Percentiles rank a stretch among this genome's conserved stretches.
Evolutionary conservation across 176 grass and related monocot genomes (phyloP).

Genomic region (Ensete glaucum): DNA sequence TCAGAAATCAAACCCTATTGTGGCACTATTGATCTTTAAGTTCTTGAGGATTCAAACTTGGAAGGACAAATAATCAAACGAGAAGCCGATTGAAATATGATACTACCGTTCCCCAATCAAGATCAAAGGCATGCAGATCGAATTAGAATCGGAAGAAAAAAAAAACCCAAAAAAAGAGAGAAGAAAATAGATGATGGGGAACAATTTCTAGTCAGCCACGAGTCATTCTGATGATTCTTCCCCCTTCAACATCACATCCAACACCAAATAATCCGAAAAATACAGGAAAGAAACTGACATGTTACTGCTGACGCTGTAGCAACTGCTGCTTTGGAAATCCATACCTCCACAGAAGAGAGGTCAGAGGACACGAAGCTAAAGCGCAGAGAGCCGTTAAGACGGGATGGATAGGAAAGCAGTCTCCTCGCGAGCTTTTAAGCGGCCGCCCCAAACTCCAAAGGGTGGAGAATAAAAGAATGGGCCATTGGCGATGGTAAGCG

Average conservation of each 20-base stretch:
- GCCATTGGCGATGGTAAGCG: neutral
- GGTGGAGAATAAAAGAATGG: neutral
- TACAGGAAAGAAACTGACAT: neutral
- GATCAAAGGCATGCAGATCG: neutral
- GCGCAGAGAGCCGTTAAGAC: neutral
- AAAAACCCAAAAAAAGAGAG: too few species aligned
- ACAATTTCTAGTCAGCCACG: too few species aligned
- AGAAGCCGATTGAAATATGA: neutral
- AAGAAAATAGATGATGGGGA: too few species aligned
- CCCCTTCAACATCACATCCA: neutral
- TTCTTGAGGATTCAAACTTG: neutral
- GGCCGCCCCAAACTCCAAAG: neutral
- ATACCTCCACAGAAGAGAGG: neutral
- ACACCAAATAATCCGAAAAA: neutral
- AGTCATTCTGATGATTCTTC: neutral
- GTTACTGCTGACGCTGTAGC: neutral
- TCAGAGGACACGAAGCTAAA: neutral
- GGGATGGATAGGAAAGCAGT: neutral
- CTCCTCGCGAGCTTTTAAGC: neutral
- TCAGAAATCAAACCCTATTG: too few species aligned
- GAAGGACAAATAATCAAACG: neutral
- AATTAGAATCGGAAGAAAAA: too few species aligned
- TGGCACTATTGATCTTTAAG: too few species aligned
- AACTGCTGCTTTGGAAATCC: neutral
- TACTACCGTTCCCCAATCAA: neutral